Evolutionary conservation across 768 basidiomycete species (phyloP).

Genomic region (Brasilioporus rufonigricans): DNA sequence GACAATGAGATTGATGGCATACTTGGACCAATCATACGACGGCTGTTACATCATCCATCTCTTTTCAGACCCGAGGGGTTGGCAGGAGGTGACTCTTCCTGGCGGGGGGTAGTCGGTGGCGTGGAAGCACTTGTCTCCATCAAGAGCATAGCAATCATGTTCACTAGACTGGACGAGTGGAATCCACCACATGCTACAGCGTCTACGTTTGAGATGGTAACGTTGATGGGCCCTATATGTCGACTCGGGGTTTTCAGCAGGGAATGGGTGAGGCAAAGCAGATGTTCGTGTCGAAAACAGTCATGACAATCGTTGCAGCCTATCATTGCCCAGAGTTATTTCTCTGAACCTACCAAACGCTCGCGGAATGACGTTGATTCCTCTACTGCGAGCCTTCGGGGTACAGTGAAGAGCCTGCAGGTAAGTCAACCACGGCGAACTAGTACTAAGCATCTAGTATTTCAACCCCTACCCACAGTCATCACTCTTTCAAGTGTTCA

Average conservation of each 20-base stretch:
- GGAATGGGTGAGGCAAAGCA: slow-evolving; percentile 66
- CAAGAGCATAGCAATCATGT: slow-evolving; percentile 81
- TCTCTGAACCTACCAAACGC: slow-evolving; percentile 80
- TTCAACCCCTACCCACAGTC: slow-evolving; percentile 29
- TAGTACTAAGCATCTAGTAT: not conserved
- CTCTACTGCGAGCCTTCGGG: slow-evolving; percentile 81
- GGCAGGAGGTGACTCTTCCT: slow-evolving; percentile 69
- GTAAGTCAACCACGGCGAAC: slow-evolving; percentile 35
- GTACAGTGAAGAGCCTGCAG: slow-evolving; percentile 82
- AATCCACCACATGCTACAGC: slow-evolving; percentile 60
- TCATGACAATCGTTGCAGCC: slow-evolving; percentile 48
- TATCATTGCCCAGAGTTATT: slow-evolving; percentile 71
- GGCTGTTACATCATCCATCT: slow-evolving; percentile 61
- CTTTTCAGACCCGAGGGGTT: slow-evolving; percentile 67
- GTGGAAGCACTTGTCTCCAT: slow-evolving; percentile 76
- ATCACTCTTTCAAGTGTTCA: slow-evolving; percentile 85
- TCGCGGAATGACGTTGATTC: slow-evolving; percentile 74
- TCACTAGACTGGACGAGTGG: slow-evolving; percentile 74
- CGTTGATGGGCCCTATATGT: slow-evolving; percentile 81
- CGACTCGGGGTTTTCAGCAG: slow-evolving; percentile 82
- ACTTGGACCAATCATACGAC: slow-evolving; percentile 69
- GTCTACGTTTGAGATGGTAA: slow-evolving; percentile 57
- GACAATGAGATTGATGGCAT: slow-evolving; percentile 76
- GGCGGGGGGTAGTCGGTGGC: slow-evolving; percentile 85
- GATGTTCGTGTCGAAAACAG: not conserved